Conservation (phyloP, 352 stramenopile species). For the Blastocystis sp. region DNA sequence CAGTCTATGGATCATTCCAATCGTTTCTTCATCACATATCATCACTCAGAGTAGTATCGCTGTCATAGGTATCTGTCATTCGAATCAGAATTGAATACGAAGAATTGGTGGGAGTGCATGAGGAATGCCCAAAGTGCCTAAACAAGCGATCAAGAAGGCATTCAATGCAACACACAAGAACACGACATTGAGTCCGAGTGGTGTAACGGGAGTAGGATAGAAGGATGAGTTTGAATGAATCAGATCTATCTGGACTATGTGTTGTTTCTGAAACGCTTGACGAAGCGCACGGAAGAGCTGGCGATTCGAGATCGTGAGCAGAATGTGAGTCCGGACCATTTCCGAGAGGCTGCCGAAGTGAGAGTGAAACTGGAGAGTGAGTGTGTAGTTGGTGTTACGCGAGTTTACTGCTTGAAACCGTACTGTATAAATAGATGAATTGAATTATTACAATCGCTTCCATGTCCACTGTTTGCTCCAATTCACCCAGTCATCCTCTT, state of each 20-base stretch:
- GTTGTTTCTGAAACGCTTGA: constrained; percentile 21
- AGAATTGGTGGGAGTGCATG: not conserved
- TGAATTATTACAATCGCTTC: too few species aligned
- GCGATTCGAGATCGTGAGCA: not conserved
- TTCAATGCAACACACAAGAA: not conserved
- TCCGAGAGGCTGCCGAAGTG: constrained; percentile 15
- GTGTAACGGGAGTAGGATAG: not conserved
- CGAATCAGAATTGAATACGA: not conserved
- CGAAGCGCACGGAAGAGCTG: not conserved
- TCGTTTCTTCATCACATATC: not conserved
- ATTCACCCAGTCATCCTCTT: too few species aligned
- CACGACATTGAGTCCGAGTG: not conserved
- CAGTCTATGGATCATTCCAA: not conserved
- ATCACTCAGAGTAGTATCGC: not conserved
- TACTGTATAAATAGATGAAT: too few species aligned
- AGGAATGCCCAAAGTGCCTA: constrained; percentile 27
- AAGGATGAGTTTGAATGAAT: not conserved
- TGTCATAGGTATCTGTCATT: not conserved
- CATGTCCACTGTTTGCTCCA: too few species aligned
- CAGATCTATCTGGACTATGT: constrained; percentile 45
- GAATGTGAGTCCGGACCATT: not conserved
- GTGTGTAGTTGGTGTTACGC: not conserved
- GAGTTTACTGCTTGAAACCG: constrained; percentile 26
- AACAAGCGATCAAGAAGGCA: not conserved
- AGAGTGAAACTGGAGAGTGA: not conserved